Evolutionary conservation across 257 asterid genomes (phyloP).

Genomic region (Solanum neorickii): DNA sequence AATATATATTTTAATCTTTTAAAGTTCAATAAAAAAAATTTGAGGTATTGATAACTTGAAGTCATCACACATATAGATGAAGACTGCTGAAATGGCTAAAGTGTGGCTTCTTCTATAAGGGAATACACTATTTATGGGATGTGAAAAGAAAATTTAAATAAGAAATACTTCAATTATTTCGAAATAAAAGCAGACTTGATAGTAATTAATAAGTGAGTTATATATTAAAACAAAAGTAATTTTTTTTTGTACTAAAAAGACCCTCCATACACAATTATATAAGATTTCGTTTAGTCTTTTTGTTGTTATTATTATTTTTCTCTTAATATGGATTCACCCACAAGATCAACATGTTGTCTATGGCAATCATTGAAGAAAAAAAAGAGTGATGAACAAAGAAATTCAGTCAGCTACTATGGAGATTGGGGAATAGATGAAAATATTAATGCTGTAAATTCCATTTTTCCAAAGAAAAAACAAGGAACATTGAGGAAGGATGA

Average conservation of each 20-base stretch:
- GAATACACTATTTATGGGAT: neutral
- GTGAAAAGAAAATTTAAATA: neutral
- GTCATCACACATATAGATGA: no score
- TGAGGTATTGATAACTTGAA: no score
- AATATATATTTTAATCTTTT: no score
- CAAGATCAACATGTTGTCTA: neutral
- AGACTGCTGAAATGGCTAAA: no score
- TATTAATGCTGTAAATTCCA: neutral
- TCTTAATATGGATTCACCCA: neutral
- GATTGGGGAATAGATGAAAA: slow-evolving; percentile 1
- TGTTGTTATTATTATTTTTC: neutral
- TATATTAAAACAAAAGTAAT: no score
- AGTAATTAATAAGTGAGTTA: neutral
- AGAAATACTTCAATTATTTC: neutral
- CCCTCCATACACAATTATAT: neutral
- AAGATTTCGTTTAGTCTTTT: neutral
- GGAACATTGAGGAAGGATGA: neutral
- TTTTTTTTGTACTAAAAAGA: no score
- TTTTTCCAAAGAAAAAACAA: neutral
- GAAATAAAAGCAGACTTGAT: neutral
- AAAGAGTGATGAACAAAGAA: neutral
- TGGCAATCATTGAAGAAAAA: neutral
- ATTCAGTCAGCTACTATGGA: neutral
- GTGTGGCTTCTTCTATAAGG: no score
- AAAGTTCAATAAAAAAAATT: no score